Evolutionary conservation across 495 filamentous ascomycete genomes (phyloP), one percentile per base, ranked within the genome.

Genomic region (Podospora appendiculata): DNA sequence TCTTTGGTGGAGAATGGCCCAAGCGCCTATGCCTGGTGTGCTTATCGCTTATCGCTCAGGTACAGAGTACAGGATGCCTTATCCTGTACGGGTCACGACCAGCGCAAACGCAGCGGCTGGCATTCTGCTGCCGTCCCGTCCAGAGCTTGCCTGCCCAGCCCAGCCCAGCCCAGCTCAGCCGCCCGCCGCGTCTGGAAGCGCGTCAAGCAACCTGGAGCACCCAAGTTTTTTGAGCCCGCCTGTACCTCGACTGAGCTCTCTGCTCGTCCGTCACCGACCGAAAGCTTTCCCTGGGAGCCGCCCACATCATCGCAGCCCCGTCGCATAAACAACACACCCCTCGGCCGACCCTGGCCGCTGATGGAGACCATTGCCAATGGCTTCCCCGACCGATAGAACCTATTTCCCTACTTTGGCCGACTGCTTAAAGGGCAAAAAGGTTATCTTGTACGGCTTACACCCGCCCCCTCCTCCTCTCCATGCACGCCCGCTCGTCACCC

Each of bases 291-390:
- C 25, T 25, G 25, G 25, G 25, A 25, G 25, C 44, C 35, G 16
- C 45, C 48, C 40, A 32, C 39, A 18, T 43, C 43, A 47, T 56
- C 42, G 47, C 50, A 55, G 18, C 39, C 14, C 40, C 43, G 48
- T 56, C 42, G 47, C 50, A 55, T 43, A 47, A 13, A 32, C 46
- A 46, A 45, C 40, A 53, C 51, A 35, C 45, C 9, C 17, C 32
- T 45, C 17, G 46, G 46, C 47, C 52, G 45, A 8, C 36, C 41
- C 43, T 47, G 51, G 57, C 44, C 40, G 52, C 62, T 55, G 53
- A 67, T 67, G 64, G 64, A 61, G 64, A 57, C 75, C 70, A 67
- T 68, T 65, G 75, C 75, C 76, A 78, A 90, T 90, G 86, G 86
- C 83, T 73, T 79, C 66, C 60, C 54, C 68, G 46, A 71, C 69